A percentile compares a stretch with the other conserved stretches of the same genome.
phyloP scores from a whole-genome alignment of 2,329 filamentous ascomycete species.

The Neonectria hederae region DNA sequence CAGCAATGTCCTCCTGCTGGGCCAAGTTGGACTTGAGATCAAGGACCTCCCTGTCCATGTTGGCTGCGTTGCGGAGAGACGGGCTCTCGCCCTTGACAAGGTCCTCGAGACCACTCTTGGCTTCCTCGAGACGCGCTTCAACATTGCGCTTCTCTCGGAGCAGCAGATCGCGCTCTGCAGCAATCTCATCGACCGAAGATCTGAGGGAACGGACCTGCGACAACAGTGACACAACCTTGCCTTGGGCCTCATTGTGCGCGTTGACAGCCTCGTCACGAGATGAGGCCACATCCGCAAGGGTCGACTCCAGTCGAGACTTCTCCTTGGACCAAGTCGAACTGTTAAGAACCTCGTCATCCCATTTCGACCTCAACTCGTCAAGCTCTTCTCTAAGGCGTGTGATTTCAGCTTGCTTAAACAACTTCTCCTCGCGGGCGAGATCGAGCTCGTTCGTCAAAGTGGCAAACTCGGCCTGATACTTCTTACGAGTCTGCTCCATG shows the following conservation, averaged over 20 bases:
- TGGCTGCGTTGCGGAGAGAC: constrained; percentile 87
- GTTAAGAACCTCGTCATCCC: constrained; percentile 98
- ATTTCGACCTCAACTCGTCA: constrained; percentile 92
- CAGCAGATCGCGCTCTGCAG: constrained; percentile 84
- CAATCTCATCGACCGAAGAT: constrained; percentile 84
- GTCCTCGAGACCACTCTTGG: constrained; percentile 87
- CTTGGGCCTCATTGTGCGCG: constrained; percentile 93
- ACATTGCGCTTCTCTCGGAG: constrained; percentile 90
- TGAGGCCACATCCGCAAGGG: constrained; percentile 85
- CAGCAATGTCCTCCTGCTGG: constrained; percentile 91
- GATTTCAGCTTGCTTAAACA: constrained; percentile 87
- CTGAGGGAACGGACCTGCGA: constrained; percentile 89
- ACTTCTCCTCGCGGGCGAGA: constrained; percentile 88
- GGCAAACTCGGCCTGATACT: constrained; percentile 94
- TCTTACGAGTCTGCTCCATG: constrained; percentile 96
- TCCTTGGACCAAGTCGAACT: constrained; percentile 99
- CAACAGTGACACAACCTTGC: constrained; percentile 88
- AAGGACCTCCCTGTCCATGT: constrained; percentile 86
- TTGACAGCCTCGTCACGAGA: constrained; percentile 94
- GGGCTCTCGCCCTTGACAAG: constrained; percentile 86
- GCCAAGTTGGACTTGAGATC: constrained; percentile 89
- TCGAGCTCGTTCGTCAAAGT: constrained; percentile 92
- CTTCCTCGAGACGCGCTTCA: constrained; percentile 85
- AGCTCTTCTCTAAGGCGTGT: constrained; percentile 92
- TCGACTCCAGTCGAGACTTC: constrained; percentile 90